Conservation (phyloP, 2,329 filamentous ascomycete species). For the Pseudogymnoascus pannorum region DNA sequence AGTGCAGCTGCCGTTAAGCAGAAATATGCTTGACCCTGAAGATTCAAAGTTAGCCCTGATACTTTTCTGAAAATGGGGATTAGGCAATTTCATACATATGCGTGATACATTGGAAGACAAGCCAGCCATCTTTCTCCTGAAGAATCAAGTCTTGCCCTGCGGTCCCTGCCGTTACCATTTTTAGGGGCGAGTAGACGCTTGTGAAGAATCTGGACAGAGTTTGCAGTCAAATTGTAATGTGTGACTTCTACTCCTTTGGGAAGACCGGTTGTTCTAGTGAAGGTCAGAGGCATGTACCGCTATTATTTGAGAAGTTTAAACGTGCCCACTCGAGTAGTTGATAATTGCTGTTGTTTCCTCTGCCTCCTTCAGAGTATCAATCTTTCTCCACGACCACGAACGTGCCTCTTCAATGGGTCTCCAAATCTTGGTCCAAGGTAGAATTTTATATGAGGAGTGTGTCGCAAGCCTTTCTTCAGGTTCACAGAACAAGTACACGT, state of each 20-base stretch:
- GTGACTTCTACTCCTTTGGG: conserved; percentile 77
- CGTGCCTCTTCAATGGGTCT: neutral
- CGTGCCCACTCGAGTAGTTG: conserved; percentile 10
- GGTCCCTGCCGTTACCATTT: neutral
- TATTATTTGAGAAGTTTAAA: neutral
- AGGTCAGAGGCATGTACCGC: neutral
- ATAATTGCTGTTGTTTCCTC: neutral
- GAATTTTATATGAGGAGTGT: neutral
- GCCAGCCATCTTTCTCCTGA: conserved; percentile 10
- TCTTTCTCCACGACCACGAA: conserved; percentile 1
- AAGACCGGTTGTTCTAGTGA: conserved; percentile 51
- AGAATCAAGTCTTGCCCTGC: conserved; percentile 47
- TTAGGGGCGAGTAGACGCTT: conserved; percentile 3
- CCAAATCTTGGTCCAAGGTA: neutral
- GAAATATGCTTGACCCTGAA: conserved; percentile 38
- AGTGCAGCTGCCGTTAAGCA: neutral
- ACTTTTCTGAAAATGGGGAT: conserved; percentile 66
- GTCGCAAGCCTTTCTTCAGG: neutral
- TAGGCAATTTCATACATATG: conserved; percentile 52
- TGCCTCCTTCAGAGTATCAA: neutral
- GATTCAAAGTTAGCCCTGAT: conserved; percentile 56
- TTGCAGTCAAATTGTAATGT: conserved; percentile 68
- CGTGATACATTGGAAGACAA: conserved; percentile 65
- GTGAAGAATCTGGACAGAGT: conserved; percentile 43
- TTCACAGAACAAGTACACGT: neutral